Evolutionary conservation across 306 rosid genomes (phyloP), one percentile per base, ranked within the genome.

Genomic region (Gastrolobium bilobum): DNA sequence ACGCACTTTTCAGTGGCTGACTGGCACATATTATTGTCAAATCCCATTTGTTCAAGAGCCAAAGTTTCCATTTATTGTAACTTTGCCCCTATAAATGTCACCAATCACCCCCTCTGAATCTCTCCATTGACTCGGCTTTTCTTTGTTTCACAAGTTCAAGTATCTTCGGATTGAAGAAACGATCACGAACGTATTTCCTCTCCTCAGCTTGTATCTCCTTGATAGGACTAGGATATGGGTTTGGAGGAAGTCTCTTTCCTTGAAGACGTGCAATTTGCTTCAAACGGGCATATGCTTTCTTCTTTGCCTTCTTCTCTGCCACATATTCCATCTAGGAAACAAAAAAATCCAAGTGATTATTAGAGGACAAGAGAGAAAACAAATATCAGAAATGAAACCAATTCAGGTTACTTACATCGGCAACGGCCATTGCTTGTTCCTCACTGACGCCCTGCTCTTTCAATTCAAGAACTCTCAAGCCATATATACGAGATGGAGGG

Each of bases 191-290:
- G 15, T 74, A 88, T 74, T 89, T 89, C 86, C 79, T 87, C 91
- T 93, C 98, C 84, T 81, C 86, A 14, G 93, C 94, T 85, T 91
- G 93, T 74, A 93, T 93, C 85, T 89, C 89, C 85, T 82, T 86
- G 79, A 91, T 26, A 39, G 88, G 87, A 61, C 91, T 89, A 11
- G 98, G 97, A 82, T 82, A 95, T 13, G 98, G 99, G 84, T 91
- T 92, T 33, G 92, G 92, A 82, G 96, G 99, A 67, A 83, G 93
- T 72, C 50, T 89, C 84, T 87, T 95, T 81, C 97, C 97, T 84
- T 86, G 92, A 84, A 83, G 86, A 72, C 88, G 90, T 2, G 92
- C 88, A 66, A 90, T 86, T 83, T 88, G 84, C 87, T 91, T 95
- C 89, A 93, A 73, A 4, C 87, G 89, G 4, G 61, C 13, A 83